These are phyloP conservation scores for Lycium ferocissimum DNA, from an alignment of 257 asterid species.

Conservation along the genomic window DNA sequence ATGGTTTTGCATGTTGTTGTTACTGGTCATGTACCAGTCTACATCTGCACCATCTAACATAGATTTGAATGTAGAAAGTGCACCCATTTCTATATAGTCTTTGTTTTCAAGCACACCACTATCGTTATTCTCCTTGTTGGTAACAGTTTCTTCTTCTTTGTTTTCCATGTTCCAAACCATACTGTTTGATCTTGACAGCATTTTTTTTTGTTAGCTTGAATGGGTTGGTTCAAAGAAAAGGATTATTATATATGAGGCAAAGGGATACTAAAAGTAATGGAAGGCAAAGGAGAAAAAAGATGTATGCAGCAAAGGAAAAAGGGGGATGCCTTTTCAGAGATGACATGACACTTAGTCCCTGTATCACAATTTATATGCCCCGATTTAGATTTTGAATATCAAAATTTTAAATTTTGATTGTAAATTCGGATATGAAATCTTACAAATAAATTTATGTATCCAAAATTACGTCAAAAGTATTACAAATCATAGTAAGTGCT, in stretches of 20 bases:
- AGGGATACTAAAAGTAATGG: conserved; percentile 20
- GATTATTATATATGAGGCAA: neutral
- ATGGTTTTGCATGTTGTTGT: conserved; percentile 50
- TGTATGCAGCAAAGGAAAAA: conserved; percentile 41
- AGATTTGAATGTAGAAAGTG: conserved; percentile 73
- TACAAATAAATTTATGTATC: no score
- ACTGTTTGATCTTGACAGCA: conserved; percentile 74
- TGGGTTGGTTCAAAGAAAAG: neutral
- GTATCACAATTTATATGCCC: no score
- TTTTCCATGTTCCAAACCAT: conserved; percentile 71
- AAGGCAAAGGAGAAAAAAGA: conserved; percentile 30
- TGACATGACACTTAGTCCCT: conserved; percentile 30
- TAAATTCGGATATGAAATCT: no score
- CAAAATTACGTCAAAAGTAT: no score
- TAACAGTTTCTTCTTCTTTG: conserved; percentile 35
- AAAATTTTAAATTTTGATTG: no score
- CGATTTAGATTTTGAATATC: no score
- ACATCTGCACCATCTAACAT: conserved; percentile 71
- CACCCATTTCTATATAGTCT: conserved; percentile 58
- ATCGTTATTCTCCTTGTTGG: neutral
- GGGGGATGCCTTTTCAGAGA: conserved; percentile 31
- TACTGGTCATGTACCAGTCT: conserved; percentile 60
- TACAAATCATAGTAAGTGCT: no score
- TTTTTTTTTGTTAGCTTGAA: conserved; percentile 26
- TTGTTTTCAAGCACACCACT: conserved; percentile 30